phyloP scores from a whole-genome alignment of 2,329 filamentous ascomycete genomes.

The Scedosporium minutisporum region DNA sequence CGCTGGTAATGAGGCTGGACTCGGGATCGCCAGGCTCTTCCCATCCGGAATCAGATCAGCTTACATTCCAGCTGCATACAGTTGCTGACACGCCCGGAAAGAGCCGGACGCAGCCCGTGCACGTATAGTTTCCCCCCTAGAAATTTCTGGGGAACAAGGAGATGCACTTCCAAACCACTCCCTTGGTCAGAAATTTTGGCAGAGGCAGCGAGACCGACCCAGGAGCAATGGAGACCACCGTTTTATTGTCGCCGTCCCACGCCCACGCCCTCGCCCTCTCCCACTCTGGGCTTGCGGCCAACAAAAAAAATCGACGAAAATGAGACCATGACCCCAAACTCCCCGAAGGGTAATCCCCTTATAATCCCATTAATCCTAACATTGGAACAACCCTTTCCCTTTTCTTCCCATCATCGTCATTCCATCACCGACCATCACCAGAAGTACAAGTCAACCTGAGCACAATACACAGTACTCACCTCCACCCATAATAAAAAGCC shows the following conservation, averaged over 20 bases:
- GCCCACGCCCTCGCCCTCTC: slow-evolving; percentile 2
- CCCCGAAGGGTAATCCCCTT: slow-evolving; percentile 25
- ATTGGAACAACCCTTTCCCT: slow-evolving; percentile 11
- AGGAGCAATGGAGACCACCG: slow-evolving; percentile 5
- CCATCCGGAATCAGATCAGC: neutral
- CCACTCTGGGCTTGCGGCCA: slow-evolving; percentile 4
- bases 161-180: slow-evolving; percentile 4
- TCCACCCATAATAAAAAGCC: neutral
- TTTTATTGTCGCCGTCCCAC: slow-evolving; percentile 6
- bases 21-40: neutral
- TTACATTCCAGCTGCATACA: neutral
- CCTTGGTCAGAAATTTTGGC: slow-evolving; percentile 1
- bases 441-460: neutral
- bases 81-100: neutral
- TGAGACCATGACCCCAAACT: slow-evolving; percentile 27
- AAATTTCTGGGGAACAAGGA: slow-evolving; percentile 3
- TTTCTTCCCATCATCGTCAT: slow-evolving; percentile 11
- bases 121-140: neutral
- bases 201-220: neutral
- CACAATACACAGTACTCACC: neutral
- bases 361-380: slow-evolving; percentile 15
- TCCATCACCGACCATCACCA: slow-evolving; percentile 8
- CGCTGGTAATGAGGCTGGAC: neutral
- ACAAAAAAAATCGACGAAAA: slow-evolving; percentile 25
- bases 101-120: slow-evolving; percentile 1